Evolutionary conservation across 768 basidiomycete genomes (phyloP).

Genomic region (Trametes cinnabarina): DNA sequence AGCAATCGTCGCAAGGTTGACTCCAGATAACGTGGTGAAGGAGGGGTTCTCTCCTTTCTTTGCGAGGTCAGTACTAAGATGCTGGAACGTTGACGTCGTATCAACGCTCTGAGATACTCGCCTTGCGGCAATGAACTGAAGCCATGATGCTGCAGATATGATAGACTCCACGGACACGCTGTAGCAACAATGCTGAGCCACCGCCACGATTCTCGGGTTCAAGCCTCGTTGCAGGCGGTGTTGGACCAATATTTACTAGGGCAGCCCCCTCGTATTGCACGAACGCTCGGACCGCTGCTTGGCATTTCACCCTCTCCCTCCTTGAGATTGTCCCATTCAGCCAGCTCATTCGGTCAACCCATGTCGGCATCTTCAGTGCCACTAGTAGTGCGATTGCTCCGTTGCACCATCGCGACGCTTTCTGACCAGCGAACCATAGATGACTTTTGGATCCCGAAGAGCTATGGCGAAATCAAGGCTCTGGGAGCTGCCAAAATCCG

Average conservation of each 20-base stretch:
- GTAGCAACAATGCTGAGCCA: constrained; percentile 8
- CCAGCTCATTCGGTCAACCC: too few species aligned
- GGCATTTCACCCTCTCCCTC: too few species aligned
- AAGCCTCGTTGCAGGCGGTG: not conserved
- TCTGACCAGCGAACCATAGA: too few species aligned
- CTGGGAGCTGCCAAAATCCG: too few species aligned
- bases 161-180: constrained; percentile 14
- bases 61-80: constrained; percentile 15
- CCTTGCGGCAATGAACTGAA: too few species aligned
- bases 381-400: too few species aligned
- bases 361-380: too few species aligned
- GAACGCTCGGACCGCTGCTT: constrained; percentile 7
- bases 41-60: constrained; percentile 29
- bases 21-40: constrained; percentile 20
- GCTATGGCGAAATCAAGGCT: too few species aligned
- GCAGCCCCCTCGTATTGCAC: constrained; percentile 10
- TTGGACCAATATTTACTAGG: constrained; percentile 8
- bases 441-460: too few species aligned
- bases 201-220: not conserved
- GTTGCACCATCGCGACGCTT: too few species aligned
- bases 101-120: not conserved
- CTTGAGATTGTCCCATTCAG: too few species aligned
- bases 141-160: constrained; percentile 8
- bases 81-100: not conserved
- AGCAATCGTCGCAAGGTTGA: constrained; percentile 10